These are phyloP conservation scores for Zalerion maritima DNA, from an alignment of 495 filamentous ascomycete genomes.

Conservation along the genomic window DNA sequence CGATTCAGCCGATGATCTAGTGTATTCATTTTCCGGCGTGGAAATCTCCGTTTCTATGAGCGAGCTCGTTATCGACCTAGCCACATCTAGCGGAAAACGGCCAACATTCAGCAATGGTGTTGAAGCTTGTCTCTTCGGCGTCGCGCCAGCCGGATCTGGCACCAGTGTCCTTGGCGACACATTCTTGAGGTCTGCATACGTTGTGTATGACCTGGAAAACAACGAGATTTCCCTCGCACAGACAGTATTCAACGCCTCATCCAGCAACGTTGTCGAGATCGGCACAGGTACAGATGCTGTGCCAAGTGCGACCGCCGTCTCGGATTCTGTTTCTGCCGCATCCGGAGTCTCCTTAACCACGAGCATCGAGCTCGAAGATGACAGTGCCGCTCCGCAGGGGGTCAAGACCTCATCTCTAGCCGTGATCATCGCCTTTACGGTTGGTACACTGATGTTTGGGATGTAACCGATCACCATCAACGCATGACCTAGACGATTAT, in stretches of 20 bases:
- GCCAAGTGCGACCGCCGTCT: constrained; percentile 54
- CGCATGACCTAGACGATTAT: too few species aligned
- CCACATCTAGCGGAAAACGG: constrained; percentile 27
- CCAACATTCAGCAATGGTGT: constrained; percentile 48
- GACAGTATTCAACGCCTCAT: constrained; percentile 65
- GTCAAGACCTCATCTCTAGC: constrained; percentile 4
- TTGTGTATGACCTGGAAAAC: constrained; percentile 81
- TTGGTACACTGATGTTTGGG: constrained; percentile 5
- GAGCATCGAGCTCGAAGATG: constrained; percentile 5
- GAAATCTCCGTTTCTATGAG: constrained; percentile 58
- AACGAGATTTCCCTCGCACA: constrained; percentile 80
- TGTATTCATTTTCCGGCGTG: constrained; percentile 52
- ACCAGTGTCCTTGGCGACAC: constrained; percentile 76
- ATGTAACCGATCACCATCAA: constrained; percentile 5
- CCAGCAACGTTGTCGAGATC: constrained; percentile 56
- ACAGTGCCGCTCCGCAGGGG: constrained; percentile 2
- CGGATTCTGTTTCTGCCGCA: constrained; percentile 45
- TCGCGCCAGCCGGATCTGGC: constrained; percentile 51
- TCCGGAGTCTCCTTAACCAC: constrained; percentile 15
- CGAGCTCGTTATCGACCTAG: constrained; percentile 62
- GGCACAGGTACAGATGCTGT: constrained; percentile 45
- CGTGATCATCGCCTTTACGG: constrained; percentile 6
- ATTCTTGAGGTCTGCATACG: constrained; percentile 80
- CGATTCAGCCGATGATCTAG: constrained; percentile 40
- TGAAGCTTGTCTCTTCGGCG: constrained; percentile 57